Percentiles rank a stretch among this genome's conserved stretches.
Evolutionary conservation across 2,329 filamentous ascomycete species (phyloP).

Genomic region (Orbilia javanica): DNA sequence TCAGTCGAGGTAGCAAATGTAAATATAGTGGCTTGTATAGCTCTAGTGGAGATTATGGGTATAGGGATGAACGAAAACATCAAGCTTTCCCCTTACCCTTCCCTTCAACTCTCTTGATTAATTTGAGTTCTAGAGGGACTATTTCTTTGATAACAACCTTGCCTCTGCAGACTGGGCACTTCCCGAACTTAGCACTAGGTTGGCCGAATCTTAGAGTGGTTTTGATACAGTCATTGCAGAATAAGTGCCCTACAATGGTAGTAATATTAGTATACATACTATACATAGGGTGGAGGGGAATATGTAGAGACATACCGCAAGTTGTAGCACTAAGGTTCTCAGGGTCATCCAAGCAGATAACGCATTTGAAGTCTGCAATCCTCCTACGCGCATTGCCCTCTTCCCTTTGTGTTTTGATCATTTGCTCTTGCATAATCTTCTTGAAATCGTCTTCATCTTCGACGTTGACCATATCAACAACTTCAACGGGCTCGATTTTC

Average conservation of each 20-base stretch:
- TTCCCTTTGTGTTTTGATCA: constrained; percentile 59
- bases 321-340: constrained; percentile 61
- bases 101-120: constrained; percentile 59
- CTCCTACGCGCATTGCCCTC: constrained; percentile 60
- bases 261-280: constrained; percentile 32
- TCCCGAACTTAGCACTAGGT: constrained; percentile 59
- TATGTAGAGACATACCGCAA: constrained; percentile 60
- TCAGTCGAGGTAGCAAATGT: background rate
- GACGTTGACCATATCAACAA: constrained; percentile 52
- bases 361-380: constrained; percentile 61
- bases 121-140: constrained; percentile 61
- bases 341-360: constrained; percentile 62
- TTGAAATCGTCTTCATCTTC: constrained; percentile 57
- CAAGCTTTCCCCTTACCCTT: constrained; percentile 58
- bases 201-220: constrained; percentile 60
- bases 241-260: constrained; percentile 60
- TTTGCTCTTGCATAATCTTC: constrained; percentile 58
- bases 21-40: background rate
- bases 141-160: constrained; percentile 62
- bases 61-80: background rate
- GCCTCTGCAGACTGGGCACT: constrained; percentile 62
- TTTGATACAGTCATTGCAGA: constrained; percentile 61
- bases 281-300: background rate
- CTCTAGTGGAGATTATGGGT: background rate
- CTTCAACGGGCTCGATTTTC: constrained; percentile 49